These are phyloP conservation scores for Pythium grandisporangium DNA, from an alignment of 352 stramenopile species.

Conservation along the genomic window DNA sequence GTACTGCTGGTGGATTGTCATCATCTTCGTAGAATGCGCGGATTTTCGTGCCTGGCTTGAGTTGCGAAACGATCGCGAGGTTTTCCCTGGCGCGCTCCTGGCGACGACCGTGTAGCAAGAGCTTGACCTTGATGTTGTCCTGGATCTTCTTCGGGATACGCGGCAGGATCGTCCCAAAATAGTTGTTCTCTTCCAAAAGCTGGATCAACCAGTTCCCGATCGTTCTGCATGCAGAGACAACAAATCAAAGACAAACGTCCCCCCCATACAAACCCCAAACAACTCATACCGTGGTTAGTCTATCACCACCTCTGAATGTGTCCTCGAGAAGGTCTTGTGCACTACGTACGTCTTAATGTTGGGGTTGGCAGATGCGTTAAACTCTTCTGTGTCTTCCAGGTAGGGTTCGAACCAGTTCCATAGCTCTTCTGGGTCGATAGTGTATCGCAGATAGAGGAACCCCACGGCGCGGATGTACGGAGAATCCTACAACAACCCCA, in stretches of 20 bases:
- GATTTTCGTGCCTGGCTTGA: conserved; percentile 86
- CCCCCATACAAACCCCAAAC: too few species aligned
- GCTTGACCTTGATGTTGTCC: conserved; percentile 93
- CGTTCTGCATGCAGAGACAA: conserved; percentile 60
- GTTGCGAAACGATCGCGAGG: conserved; percentile 52
- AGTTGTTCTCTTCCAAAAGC: conserved; percentile 93
- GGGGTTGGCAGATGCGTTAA: conserved; percentile 79
- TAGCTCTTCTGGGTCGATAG: conserved; percentile 87
- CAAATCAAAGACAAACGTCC: too few species aligned
- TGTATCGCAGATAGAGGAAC: conserved; percentile 98
- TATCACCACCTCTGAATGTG: not conserved
- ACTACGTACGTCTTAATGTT: conserved; percentile 64
- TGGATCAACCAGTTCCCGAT: conserved; percentile 89
- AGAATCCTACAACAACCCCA: conserved; percentile 91
- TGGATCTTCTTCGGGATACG: conserved; percentile 95
- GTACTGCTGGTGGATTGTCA: conserved; percentile 86
- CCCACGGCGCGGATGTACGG: conserved; percentile 95
- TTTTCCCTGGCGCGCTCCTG: conserved; percentile 63
- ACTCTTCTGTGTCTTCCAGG: conserved; percentile 92
- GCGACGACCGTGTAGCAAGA: conserved; percentile 64
- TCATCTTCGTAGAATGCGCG: conserved; percentile 95
- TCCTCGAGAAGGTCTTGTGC: conserved; percentile 7
- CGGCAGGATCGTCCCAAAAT: conserved; percentile 94
- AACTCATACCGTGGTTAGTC: too few species aligned
- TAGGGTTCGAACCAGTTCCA: conserved; percentile 96